phyloP scores from a whole-genome alignment of 805 yeast species.

The Candida multigemmis region DNA sequence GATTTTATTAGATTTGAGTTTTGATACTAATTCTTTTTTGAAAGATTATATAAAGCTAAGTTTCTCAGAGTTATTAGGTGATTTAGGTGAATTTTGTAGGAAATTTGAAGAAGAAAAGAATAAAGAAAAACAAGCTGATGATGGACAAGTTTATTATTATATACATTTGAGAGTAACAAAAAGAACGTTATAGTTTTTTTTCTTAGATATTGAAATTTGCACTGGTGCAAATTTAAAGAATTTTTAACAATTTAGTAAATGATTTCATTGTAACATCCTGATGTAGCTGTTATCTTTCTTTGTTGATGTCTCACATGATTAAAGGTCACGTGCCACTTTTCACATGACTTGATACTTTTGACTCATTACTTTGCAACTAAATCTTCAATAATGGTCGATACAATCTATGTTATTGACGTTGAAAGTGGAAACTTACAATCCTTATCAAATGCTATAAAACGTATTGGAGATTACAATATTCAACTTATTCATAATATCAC shows the following conservation, averaged over 20 bases:
- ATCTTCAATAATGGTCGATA: conserved; percentile 8
- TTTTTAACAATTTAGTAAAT: too few species aligned
- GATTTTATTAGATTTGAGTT: conserved; percentile 17
- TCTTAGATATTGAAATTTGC: too few species aligned
- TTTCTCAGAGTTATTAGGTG: conserved; percentile 24
- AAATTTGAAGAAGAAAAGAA: conserved; percentile 8
- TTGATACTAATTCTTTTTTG: conserved; percentile 21
- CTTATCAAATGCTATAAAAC: conserved; percentile 74
- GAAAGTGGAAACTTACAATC: conserved; percentile 93
- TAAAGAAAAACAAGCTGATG: conserved; percentile 3
- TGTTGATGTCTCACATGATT: too few species aligned
- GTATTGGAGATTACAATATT: conserved; percentile 59
- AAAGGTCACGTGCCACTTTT: too few species aligned
- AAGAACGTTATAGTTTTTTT: too few species aligned
- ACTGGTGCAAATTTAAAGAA: too few species aligned
- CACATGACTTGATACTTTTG: too few species aligned
- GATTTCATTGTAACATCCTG: too few species aligned
- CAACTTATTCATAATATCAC: conserved; percentile 48
- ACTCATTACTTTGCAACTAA: conserved; percentile 2
- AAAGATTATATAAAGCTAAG: conserved; percentile 17
- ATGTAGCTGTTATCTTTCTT: too few species aligned
- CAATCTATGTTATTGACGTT: conserved; percentile 75
- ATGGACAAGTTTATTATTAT: conserved; percentile 11
- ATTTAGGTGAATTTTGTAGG: conserved; percentile 16
- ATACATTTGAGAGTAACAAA: conserved; percentile 18